phyloP scores from a whole-genome alignment of 2,329 filamentous ascomycete species.

The Pestalotiopsis sp. region DNA sequence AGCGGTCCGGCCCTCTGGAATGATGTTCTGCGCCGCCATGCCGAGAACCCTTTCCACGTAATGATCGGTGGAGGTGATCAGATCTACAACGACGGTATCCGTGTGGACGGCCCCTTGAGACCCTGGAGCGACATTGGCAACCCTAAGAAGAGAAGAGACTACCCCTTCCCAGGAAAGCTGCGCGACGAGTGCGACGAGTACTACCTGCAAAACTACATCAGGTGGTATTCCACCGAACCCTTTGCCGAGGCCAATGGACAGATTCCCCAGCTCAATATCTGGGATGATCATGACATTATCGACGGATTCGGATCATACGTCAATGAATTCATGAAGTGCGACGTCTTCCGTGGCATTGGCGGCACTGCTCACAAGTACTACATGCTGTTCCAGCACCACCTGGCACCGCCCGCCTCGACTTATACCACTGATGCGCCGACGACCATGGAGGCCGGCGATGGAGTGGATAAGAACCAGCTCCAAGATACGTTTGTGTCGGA shows the following conservation, averaged over 20 bases:
- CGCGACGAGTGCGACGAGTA: slow-evolving; percentile 85
- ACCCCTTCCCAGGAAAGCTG: slow-evolving; percentile 76
- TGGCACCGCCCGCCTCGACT: slow-evolving; percentile 81
- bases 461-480: slow-evolving; percentile 71
- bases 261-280: slow-evolving; percentile 95
- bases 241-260: slow-evolving; percentile 87
- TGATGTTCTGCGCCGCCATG: slow-evolving; percentile 83
- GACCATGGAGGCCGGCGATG: slow-evolving; percentile 61
- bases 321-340: slow-evolving; percentile 88
- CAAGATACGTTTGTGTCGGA: slow-evolving; percentile 72
- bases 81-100: slow-evolving; percentile 93
- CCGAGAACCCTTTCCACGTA: slow-evolving; percentile 83
- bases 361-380: slow-evolving; percentile 97
- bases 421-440: slow-evolving; percentile 71
- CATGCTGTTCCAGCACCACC: slow-evolving; percentile 94
- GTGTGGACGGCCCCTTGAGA: slow-evolving; percentile 79
- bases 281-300: slow-evolving; percentile 96
- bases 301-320: slow-evolving; percentile 94
- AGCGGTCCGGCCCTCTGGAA: slow-evolving; percentile 94
- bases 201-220: slow-evolving; percentile 87
- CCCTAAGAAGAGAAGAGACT: slow-evolving; percentile 77
- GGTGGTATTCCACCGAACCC: slow-evolving; percentile 79
- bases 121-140: slow-evolving; percentile 84
- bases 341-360: slow-evolving; percentile 90
- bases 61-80: slow-evolving; percentile 96